Percentiles rank a stretch among this genome's conserved stretches.
Evolutionary conservation across 1,139 yeast species (phyloP).

Genomic region (Geotrichum restrictum): DNA sequence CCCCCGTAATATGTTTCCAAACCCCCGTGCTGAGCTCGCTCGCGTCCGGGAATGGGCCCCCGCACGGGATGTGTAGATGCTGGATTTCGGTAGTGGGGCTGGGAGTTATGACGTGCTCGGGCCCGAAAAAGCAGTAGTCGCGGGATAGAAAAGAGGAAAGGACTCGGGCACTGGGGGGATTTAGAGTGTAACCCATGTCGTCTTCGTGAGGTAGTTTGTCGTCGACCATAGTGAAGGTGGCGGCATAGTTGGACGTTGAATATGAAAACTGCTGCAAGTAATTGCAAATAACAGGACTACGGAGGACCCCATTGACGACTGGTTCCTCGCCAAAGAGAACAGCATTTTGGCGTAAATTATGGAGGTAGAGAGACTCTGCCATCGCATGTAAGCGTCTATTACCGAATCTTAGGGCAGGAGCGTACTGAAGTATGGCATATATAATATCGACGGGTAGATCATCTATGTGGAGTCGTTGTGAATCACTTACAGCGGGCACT

Average conservation of each 20-base stretch:
- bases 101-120: slow-evolving; percentile 15
- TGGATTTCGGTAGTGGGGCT: slow-evolving; percentile 12
- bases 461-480: neutral
- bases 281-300: slow-evolving; percentile 5
- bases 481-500: too few species aligned
- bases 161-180: slow-evolving; percentile 9
- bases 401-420: slow-evolving; percentile 16
- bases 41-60: neutral
- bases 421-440: slow-evolving; percentile 4
- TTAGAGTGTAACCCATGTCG: neutral
- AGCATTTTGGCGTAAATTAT: slow-evolving; percentile 3
- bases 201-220: too few species aligned
- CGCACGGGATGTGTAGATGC: neutral
- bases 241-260: neutral
- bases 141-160: slow-evolving; percentile 7
- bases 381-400: slow-evolving; percentile 6
- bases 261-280: slow-evolving; percentile 12
- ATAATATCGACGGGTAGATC: slow-evolving; percentile 18
- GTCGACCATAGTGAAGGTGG: too few species aligned
- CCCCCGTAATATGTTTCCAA: slow-evolving; percentile 27
- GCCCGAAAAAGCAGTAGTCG: slow-evolving; percentile 20
- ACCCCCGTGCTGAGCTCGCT: slow-evolving; percentile 20
- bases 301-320: slow-evolving; percentile 5
- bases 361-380: slow-evolving; percentile 18
- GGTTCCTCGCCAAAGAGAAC: slow-evolving; percentile 5